Base-by-base conservation (phyloP, 495 filamentous ascomycete species). In the Aspergillus diversus region DNA sequence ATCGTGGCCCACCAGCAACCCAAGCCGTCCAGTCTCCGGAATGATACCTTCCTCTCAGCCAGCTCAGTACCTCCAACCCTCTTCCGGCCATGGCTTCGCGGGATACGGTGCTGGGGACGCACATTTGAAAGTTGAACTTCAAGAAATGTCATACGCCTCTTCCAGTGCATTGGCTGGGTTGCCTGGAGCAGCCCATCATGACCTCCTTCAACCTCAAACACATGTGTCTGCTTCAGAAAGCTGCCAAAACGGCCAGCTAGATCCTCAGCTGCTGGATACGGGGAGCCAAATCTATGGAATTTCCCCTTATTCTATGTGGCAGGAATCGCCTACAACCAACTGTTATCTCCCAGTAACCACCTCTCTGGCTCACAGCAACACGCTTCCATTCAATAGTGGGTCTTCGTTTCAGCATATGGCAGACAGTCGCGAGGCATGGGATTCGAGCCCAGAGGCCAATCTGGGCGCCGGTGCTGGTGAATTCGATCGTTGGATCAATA, bases 11-110 rank as follows among this genome's bases (percentile, higher is more conserved):
- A 81, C 81, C 59, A 83, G 75, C 54, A 87, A 90, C 68, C 86
- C 88, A 8, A 85, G 84, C 15, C 84, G 84, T 67, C 81, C 84
- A 5, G 66, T 86, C 52, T 84, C 89, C 5, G 67, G 77, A 32
- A 78, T 75, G 76, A 87, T 84, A 80, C 81, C 73, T 55, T 81
- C 71, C 62, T 75, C 59, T 61, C 84, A 78, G 63, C 78, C 73
- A 32, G 73, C 81, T 43, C 84, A 88, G 54, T 92, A 90, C 74
- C 87, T 89, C 66, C 87, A 88, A 61, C 80, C 80, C 39, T 82
- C 78, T 11, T 76, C 85, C 56, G 70, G 46, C 46, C 69, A 73
- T 21, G 73, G 73, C 50, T 63, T 68, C 42, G 52, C 69, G 54
- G 66, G 59, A 7, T 46, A 67, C 16, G 65, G 71, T 58, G 39